Percentiles rank a stretch among this genome's conserved stretches.
phyloP scores from a whole-genome alignment of 495 filamentous ascomycete species.

The Tetracladium setigerum region DNA sequence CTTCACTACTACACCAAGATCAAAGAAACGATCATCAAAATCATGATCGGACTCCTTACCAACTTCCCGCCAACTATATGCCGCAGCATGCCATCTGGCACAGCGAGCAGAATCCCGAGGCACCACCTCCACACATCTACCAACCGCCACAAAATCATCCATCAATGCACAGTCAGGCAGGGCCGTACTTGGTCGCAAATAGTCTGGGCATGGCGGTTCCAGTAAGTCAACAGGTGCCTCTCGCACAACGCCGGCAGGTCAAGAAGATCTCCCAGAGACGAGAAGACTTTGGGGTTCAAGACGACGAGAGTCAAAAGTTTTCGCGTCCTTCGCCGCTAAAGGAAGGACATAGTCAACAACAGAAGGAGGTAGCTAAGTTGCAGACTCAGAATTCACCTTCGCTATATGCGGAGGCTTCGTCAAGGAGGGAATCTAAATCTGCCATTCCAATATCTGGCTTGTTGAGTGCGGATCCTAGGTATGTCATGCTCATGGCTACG shows the following conservation, averaged over 20 bases:
- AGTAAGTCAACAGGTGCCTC: neutral
- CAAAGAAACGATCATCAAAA: neutral
- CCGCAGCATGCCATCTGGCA: conserved; percentile 7
- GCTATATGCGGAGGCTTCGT: too few species aligned
- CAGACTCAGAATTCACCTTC: too few species aligned
- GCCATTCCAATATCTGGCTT: conserved; percentile 11
- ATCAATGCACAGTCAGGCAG: neutral
- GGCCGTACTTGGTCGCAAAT: neutral
- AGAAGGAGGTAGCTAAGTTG: too few species aligned
- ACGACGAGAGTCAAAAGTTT: too few species aligned
- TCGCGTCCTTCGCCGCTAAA: too few species aligned
- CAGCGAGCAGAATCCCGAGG: neutral
- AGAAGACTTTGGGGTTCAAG: neutral
- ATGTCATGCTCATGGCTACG: neutral
- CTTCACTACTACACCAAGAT: conserved; percentile 3
- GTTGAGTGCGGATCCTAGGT: conserved; percentile 9
- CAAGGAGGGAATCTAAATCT: neutral
- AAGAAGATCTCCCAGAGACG: conserved; percentile 16
- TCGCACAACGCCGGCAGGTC: conserved; percentile 10
- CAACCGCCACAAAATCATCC: conserved; percentile 2
- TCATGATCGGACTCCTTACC: neutral
- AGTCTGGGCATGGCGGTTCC: neutral
- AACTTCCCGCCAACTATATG: neutral
- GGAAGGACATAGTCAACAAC: too few species aligned
- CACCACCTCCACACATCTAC: neutral